Evolutionary conservation across 768 basidiomycete species (phyloP).

Genomic region (Rossbeevera mucosa): DNA sequence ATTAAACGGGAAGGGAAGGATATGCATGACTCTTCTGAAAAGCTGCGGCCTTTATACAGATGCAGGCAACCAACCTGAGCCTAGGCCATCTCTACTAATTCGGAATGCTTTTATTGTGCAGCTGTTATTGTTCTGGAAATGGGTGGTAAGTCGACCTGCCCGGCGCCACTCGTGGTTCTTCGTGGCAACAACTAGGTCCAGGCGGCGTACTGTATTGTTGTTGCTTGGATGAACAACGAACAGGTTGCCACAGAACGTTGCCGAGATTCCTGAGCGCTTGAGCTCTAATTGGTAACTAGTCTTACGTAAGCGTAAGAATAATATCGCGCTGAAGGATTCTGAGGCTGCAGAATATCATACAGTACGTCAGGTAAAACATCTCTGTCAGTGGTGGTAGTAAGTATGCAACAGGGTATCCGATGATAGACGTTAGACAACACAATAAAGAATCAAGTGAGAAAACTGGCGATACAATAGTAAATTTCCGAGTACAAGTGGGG

Average conservation of each 20-base stretch:
- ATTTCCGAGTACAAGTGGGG: constrained; percentile 18
- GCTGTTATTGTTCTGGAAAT: constrained; percentile 16
- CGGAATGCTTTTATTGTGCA: constrained; percentile 11
- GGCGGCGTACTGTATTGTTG: neutral
- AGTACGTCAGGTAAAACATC: constrained; percentile 24
- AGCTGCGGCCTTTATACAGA: constrained; percentile 15
- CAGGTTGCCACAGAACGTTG: neutral
- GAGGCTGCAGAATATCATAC: constrained; percentile 21
- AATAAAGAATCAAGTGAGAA: constrained; percentile 26
- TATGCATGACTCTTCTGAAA: constrained; percentile 1
- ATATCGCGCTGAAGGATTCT: neutral
- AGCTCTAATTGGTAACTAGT: neutral
- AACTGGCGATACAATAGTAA: constrained; percentile 27
- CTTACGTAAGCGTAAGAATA: neutral
- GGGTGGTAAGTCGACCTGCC: neutral
- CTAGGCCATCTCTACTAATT: neutral
- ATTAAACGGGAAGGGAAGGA: neutral
- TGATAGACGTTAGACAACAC: constrained; percentile 24
- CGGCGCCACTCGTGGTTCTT: neutral
- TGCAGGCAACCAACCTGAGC: neutral
- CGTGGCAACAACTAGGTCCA: neutral
- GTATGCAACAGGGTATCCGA: constrained; percentile 36
- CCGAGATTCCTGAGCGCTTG: neutral
- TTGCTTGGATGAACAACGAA: neutral
- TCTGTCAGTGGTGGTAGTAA: constrained; percentile 30